Base-by-base conservation (phyloP, 2,329 filamentous ascomycete species). In the Fusarium nurragi region DNA sequence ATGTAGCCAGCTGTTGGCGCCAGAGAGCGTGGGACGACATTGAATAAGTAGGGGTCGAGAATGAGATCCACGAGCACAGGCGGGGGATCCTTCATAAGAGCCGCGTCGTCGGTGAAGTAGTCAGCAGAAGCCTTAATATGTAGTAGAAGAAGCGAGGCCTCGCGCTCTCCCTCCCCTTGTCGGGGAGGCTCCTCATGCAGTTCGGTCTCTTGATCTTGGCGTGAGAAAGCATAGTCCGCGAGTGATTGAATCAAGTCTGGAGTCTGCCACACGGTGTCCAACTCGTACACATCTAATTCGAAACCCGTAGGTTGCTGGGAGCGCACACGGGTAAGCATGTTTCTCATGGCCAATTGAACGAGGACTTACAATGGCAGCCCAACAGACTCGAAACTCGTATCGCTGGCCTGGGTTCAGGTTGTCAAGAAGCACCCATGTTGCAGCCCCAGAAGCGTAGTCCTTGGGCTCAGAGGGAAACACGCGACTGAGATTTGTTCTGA, bases 331-430 rank as follows among this genome's bases (percentile, higher is more conserved):
- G 40, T 70, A 50, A 70, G 57, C 32, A 36, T 41, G 26, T 32
- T 14, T 37, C n/a, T 37, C 28, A 39, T 13, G 6, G 6, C 13
- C 6, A 18, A 30, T 30, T 16, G 23, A 30, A 37, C 12, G 21
- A 30, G 39, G 28, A 84, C 91, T 78, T 84, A 97, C 94, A 60
- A 90, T 95, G 37, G 95, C 95, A 60, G 93, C 84, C 94, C 94
- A 99, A 79, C 94, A 98, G 59, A 97, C 84, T 52, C 95, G 88
- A 45, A 97, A 85, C 81, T 99, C 95, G 82, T 98, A 97, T 67
- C 93, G 86, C 72, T 90, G 89, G 12, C 87, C 86, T 32, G 87
- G 84, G n/a, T 78, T 82, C 52, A 99, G 82, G 30, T 83, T 80
- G 54, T 90, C 85, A 7, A 99, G 85, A 9, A 94, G 79, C 68